Base-by-base conservation (phyloP, 1,284 basidiomycete genomes). In the Hemileia vastatrix region DNA sequence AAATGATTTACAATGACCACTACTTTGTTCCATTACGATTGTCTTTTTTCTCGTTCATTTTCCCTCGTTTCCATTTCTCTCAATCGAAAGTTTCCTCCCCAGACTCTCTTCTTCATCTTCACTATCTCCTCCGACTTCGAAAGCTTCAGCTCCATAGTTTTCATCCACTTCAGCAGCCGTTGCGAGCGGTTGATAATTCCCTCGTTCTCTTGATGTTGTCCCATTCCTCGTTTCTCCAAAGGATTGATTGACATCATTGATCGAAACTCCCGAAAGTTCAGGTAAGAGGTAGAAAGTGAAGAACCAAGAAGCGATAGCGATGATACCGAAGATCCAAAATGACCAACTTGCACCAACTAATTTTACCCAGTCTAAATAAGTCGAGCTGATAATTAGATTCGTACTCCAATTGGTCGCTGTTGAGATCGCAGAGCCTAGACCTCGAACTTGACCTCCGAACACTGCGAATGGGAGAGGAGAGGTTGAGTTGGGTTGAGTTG, bases 201-300 rank as follows among this genome's bases (percentile, higher is more conserved):
- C 27, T 27, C 27, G 27, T 40, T 40, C 36, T 40, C 36, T 40
- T n/a, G 9, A n/a, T 15, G n/a, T 13, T 18, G 24, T 49, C 21
- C 45, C 33, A n/a, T 8, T 32, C 45, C 47, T 51, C 8, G 8
- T 18, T 18, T 31, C 32, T 27, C 48, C 58, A 33, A 61, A 61
- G 15, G 48, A 40, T 19, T 48, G 50, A 6, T 40, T 48, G 18
- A 48, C 49, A 23, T 61, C 50, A 36, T 61, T 48, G 58, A 61
- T 61, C 32, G 54, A 57, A 19, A 63, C 21, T 13, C 60, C 60
- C 2, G 40, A 27, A 15, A 63, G 31, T 52, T 72, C 71, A 13
- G 71, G 71, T 45, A 72, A 52, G 32, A 59, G 49, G 56, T 27
- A 57, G 45, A 65, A 71, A 21, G 71, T 68, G 21, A 72, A 72